Evolutionary conservation across 106 monocot species (phyloP), one percentile per base, ranked within the genome.

Genomic region (Phalaenopsis equestris): DNA sequence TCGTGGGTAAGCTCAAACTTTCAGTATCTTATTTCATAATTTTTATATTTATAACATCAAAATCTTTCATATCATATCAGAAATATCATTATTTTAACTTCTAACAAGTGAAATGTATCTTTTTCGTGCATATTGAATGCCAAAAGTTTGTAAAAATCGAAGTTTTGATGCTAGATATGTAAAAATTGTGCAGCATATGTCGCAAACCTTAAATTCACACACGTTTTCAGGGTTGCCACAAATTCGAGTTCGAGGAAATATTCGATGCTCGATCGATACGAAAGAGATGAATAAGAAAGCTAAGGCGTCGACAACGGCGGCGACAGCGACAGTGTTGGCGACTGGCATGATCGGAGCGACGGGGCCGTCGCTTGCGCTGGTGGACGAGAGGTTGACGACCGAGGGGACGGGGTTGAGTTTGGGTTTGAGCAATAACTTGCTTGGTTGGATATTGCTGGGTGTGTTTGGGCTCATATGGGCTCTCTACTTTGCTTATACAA

Each of bases 401-500:
- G 91, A 93, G 39, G 92, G 92, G 48, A 93, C 92, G 0, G 92
- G 92, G 10, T 77, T 93, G 78, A 81, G 84, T 79, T 77, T 93
- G 73, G 90, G 92, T 1, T 1, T 93, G 52, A 93, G 92, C 92
- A 88, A 85, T 86, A 92, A 92, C 74, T 72, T 90, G 4, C 83
- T 93, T 4, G 86, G 78, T 2, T 92, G 91, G 91, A 89, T 92
- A 64, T 74, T 92, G 41, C 38, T 87, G 6, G 91, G 89, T 0
- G 91, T 92, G 9, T 92, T 92, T 57, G 91, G 75, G 18, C 86
- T 90, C 74, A 90, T 93, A 49, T 90, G 90, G 92, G 47, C 92
- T 3, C 85, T 93, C 81, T 93, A 67, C 83, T 85, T 87, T 56
- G 83, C 87, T 3, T 93, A 90, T 83, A 85, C 92, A 21, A 83